Base-by-base conservation (phyloP, 371 early-diverging fungal genomes). In the Lichtheimia ramosa region DNA sequence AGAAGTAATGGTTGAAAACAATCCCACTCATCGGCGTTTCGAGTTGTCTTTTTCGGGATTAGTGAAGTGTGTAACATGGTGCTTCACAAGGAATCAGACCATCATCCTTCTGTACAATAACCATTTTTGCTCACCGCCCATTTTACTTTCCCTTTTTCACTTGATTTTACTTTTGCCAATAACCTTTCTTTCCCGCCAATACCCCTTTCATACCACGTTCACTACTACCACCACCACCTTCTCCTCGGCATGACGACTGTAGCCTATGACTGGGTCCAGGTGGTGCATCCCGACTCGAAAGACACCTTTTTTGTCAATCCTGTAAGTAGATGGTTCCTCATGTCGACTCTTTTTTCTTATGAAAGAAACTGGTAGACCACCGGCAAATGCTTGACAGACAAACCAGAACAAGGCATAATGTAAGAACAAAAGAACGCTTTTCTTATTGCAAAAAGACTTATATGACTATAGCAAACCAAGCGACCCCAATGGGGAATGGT, bases 401-500 rank as follows among this genome's bases (percentile, higher is more conserved):
- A 63, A 21, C 87, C 88, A 2, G 42, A 59, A 7, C 68, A 69
- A 21, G 83, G 71, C 13, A 59, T 57, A 15, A 69, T 87, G 88
- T 87, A 68, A 69, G 76, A 39, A 25, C 2, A 5, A 25, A 25
- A 7, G 34, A 10, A 34, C 10, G 2, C 34, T 10, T 34, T 28
- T 28, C 3, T 28, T 28, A 28, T 28, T 6, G 28, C 10, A 34
- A 34, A 34, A 8, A 34, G 34, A 34, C 34, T 40, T 7, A 42
- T 18, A 20, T 18, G 12, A 56, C 25, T 59, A 24, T 62, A 71
- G 70, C 39, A 69, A 68, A 60, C 55, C 66, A n/a, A 56, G 23
- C 5, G 58, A 65, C 68, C 90, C 89, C 16, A 82, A 82, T 34
- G 89, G 88, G 59, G 96, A 96, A 64, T 97, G 96, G 95, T 96